Evolutionary conservation across 768 basidiomycete genomes (phyloP), one percentile per base, ranked within the genome.

Genomic region (Calvatia gigantea): DNA sequence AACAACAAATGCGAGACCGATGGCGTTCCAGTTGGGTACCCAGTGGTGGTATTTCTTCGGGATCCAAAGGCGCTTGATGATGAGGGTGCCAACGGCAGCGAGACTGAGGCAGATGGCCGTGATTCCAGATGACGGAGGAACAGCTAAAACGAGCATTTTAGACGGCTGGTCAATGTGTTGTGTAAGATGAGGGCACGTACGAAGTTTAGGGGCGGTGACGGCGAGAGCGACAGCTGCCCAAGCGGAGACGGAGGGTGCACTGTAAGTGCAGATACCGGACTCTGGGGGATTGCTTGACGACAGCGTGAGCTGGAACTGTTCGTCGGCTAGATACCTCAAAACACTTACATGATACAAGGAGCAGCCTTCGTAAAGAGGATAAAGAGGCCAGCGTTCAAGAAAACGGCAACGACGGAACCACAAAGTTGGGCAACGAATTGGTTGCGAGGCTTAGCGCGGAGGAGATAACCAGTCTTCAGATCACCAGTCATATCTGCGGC

Each of bases 381-480:
- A 62, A 82, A 84, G 55, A 85, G 65, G 14, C 83, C 83, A 4
- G 74, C 73, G 52, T 74, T 75, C 66, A 86, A 70, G 74, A 87
- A 85, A 31, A 84, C 71, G 19, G 85, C 77, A 45, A 85, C 80
- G 53, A 83, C 70, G 19, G 83, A 72, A 49, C 85, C 84, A 58
- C 70, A 74, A 2, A 84, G 69, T 67, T 84, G 83, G 23, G 80
- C 82, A 57, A 81, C 70, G 63, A 86, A 86, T 69, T 86, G 81
- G 66, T 82, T 81, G 53, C 69, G 75, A 35, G 85, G 85, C 61
- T 83, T 85, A 11, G 83, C 79, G 48, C 85, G 73, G 23, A 86
- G 75, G 56, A 87, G 80, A 65, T 85, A 85, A 58, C 83, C 82
- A n/a, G 86, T 83, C 70, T 86, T 85, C 61, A 86, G 66, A 65